Evolutionary conservation across 345 rosid species (phyloP).

Genomic region (Linum lewisii): DNA sequence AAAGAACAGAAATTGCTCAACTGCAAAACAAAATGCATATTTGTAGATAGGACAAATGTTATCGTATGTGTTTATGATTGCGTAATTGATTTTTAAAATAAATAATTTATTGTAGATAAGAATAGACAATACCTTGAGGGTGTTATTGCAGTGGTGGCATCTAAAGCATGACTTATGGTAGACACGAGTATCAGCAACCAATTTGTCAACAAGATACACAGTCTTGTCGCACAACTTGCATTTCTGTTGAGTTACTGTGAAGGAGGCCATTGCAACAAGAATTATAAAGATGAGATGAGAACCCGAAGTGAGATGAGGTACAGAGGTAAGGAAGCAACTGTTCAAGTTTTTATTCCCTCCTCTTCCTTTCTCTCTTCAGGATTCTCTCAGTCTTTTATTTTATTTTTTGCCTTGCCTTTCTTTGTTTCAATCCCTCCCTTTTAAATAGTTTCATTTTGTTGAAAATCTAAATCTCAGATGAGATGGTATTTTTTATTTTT

Average conservation of each 20-base stretch:
- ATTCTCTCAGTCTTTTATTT: too few relatives aligned
- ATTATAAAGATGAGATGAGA: not conserved
- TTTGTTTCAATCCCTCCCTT: too few relatives aligned
- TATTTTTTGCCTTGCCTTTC: too few relatives aligned
- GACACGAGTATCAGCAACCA: constrained; percentile 73
- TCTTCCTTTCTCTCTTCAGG: too few relatives aligned
- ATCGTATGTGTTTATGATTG: too few relatives aligned
- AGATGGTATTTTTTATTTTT: too few relatives aligned
- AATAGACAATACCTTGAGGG: constrained; percentile 42
- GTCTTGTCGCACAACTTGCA: constrained; percentile 90
- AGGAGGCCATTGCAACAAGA: constrained; percentile 31
- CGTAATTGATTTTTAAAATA: not conserved
- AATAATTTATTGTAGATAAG: not conserved
- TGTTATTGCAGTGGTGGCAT: constrained; percentile 91
- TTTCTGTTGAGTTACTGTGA: constrained; percentile 85
- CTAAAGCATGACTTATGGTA: constrained; percentile 82
- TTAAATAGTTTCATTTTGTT: too few relatives aligned
- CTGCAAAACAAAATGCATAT: constrained; percentile 28
- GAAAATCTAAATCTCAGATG: too few relatives aligned
- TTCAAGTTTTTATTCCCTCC: too few relatives aligned
- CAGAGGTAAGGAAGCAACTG: not conserved
- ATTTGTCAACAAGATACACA: constrained; percentile 72
- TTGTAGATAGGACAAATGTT: too few relatives aligned
- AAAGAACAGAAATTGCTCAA: constrained; percentile 50
- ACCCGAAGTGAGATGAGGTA: not conserved